These are phyloP conservation scores for Zygosaccharomyces gambellarensis DNA, from an alignment of 805 yeast species.

Conservation along the genomic window DNA sequence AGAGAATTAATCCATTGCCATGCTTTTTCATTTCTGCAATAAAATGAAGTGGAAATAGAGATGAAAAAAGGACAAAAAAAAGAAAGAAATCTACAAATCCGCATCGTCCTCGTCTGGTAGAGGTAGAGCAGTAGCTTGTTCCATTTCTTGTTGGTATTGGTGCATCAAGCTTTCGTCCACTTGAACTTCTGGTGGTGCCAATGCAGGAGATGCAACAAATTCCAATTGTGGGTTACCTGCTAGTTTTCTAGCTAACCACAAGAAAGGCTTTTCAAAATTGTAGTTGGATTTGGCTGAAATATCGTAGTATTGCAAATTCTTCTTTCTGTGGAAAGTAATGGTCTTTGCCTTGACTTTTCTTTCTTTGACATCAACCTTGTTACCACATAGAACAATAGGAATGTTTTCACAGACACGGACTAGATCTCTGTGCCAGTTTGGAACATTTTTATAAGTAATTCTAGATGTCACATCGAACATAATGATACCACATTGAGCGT, in stretches of 20 bases:
- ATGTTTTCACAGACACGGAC: constrained; percentile 99
- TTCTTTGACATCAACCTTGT: constrained; percentile 99
- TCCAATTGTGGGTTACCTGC: constrained; percentile 98
- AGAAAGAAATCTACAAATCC: constrained; percentile 62
- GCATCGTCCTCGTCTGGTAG: constrained; percentile 99
- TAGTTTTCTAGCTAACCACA: constrained; percentile 99
- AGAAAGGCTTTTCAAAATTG: constrained; percentile 99
- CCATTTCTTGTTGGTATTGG: constrained; percentile 99
- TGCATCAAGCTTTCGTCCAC: constrained; percentile 95
- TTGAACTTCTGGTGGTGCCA: constrained; percentile 99
- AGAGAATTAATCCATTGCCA: not conserved
- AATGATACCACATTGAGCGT: constrained; percentile 99
- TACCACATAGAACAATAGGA: constrained; percentile 98
- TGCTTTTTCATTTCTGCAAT: not conserved
- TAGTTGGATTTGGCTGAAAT: constrained; percentile 99
- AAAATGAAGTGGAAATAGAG: not conserved
- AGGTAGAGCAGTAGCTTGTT: constrained; percentile 98
- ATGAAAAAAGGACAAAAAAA: constrained; percentile 1
- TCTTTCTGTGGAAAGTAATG: constrained; percentile 99
- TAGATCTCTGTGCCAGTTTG: constrained; percentile 99
- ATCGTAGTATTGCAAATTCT: constrained; percentile 98
- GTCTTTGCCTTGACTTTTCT: constrained; percentile 99
- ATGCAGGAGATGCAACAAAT: constrained; percentile 98
- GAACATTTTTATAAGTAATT: constrained; percentile 98
- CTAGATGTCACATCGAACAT: constrained; percentile 99